A percentile compares a stretch with the other conserved stretches of the same genome.
Evolutionary conservation across 768 basidiomycete genomes (phyloP).

Genomic region (Xerocomellus chrysenteron): DNA sequence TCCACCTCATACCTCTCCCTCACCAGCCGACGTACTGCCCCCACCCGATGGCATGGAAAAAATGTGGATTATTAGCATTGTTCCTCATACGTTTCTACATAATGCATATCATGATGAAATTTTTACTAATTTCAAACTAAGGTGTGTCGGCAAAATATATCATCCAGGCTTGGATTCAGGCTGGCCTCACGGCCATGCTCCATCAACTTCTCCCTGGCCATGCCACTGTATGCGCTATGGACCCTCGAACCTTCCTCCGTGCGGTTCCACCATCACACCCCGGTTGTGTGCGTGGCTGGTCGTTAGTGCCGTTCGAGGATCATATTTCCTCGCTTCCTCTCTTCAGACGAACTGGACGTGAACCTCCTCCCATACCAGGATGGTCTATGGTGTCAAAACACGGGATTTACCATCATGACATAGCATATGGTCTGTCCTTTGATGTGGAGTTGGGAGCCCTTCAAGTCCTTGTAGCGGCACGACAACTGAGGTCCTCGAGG

Average conservation of each 20-base stretch:
- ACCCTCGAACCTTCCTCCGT: no score
- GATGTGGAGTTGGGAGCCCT: background rate
- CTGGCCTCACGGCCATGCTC: no score
- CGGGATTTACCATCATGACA: no score
- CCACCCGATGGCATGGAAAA: background rate
- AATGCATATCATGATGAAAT: no score
- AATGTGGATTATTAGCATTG: background rate
- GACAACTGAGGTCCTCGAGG: background rate
- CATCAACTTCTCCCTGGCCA: no score
- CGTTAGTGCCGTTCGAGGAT: background rate
- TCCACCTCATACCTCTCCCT: background rate
- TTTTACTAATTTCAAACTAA: no score
- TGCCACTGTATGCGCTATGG: no score
- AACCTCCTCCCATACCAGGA: no score
- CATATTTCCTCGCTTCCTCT: background rate
- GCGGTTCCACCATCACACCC: background rate
- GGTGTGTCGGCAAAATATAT: no score
- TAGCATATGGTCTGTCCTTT: background rate
- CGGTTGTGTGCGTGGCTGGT: background rate
- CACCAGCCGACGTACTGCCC: background rate
- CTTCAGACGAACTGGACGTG: background rate
- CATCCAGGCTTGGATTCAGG: no score
- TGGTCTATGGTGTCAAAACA: no score
- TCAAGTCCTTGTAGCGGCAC: background rate
- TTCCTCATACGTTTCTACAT: background rate